Evolutionary conservation across 306 rosid species (phyloP), one percentile per base, ranked within the genome.

Genomic region (Hippophae tibetana): DNA sequence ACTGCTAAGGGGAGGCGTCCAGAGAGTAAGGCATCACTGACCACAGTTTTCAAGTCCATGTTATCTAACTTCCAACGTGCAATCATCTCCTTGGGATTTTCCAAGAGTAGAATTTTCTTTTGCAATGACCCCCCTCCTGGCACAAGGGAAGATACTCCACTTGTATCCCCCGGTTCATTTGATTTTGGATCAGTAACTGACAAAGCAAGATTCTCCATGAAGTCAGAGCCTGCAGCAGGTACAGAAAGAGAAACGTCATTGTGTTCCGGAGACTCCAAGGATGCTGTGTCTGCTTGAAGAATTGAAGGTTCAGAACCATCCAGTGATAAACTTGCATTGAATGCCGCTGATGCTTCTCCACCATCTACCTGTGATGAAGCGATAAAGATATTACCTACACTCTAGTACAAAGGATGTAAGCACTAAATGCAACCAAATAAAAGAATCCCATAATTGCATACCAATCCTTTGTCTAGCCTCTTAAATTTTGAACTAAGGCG

Each of bases 1-100:
- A 90, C 98, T 26, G 98, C 98, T 59, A 90, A 76, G 67, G 98
- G 98, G 47, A 87, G 96, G 79, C 98, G 94, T 54, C 96, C 96
- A 64, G 98, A 83, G 58, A 87, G 89, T 64, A 90, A 61, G 60
- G 98, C 98, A 76, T 90, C 98, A 76, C 74, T 81, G 69, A 90
- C 98, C 60, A 90, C 96, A 61, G 82, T 81, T 73, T 83, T 87
- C 59, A 83, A 85, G 68, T 89, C 89, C 64, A 87, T 67, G 71
- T 90, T 90, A 78, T 82, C 89, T 58, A 86, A 66, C 80, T 84
- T 87, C 98, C 96, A 90, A 56, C 98, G 98, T 27, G 95, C 81
- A 75, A 90, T 87, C 98, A 87, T 90, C 82, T 90, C 83, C 58
- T 80, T 76, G 51, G 98, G 87, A 68, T 90, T 87, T 82, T 90